Evolutionary conservation across 2,329 filamentous ascomycete species (phyloP), one percentile per base, ranked within the genome.

Genomic region (Fusarium sp.): DNA sequence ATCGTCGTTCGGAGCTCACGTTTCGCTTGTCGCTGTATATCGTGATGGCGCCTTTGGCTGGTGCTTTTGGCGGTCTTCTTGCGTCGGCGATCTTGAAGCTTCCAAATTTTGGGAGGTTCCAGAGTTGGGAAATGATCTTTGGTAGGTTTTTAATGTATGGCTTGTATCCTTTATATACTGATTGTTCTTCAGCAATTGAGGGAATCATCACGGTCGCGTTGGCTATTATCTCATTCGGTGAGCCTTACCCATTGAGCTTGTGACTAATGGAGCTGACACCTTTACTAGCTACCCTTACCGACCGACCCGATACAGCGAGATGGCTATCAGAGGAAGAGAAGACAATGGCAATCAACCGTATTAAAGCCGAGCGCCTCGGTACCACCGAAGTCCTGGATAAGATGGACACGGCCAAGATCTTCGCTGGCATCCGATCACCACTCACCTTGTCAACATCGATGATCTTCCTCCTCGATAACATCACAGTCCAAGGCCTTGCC

Each of bases 91-190:
- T 92, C 49, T 79, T 91, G 11, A 87, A 81, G 0, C 82, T 92
- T 8, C 78, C 84, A 25, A 76, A 81, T 48, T 85, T 91, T 56
- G 90, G 89, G 9, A 76, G 81, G 6, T 78, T 91, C 0, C 80
- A 79, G 25, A 79, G 78, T 7, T 93, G 90, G 90, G 82, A 89
- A 10, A 91, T 91, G 89, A 91, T 92, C 53, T 92, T 92, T n/a
- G n/a, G n/a, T n/a, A n/a, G n/a, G n/a, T n/a, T n/a, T n/a, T n/a
- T n/a, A n/a, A n/a, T n/a, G n/a, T n/a, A n/a, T n/a, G n/a, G n/a
- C n/a, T n/a, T n/a, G n/a, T n/a, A n/a, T n/a, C n/a, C n/a, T n/a
- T n/a, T n/a, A n/a, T n/a, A n/a, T 9, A 4, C 52, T 65, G 2
- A 65, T 3, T 1, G 2, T 11, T 9, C 12, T 1, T 3, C 0